Percentiles rank a stretch among this genome's conserved stretches.
Conservation (phyloP, 228 moss, liverwort and hornwort genomes). For the Sphagnum fallax region DNA sequence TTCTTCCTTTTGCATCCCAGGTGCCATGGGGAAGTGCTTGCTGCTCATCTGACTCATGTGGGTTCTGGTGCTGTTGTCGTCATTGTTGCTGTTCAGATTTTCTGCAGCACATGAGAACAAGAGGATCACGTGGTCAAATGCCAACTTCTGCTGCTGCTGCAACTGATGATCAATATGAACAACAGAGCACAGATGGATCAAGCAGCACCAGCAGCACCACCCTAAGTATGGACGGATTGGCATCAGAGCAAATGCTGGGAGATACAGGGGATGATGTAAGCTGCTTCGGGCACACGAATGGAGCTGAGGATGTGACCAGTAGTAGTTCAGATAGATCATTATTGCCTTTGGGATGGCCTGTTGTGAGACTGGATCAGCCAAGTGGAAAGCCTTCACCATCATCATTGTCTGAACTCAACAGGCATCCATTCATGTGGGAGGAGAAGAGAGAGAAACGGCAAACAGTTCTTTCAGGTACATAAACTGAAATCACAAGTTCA, state of each 20-base stretch:
- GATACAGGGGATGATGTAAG: slow-evolving; percentile 71
- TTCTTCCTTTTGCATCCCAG: too few relatives aligned
- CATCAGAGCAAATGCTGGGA: slow-evolving; percentile 65
- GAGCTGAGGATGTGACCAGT: slow-evolving; percentile 55
- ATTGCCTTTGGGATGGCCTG: slow-evolving; percentile 84
- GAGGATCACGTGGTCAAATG: too few relatives aligned
- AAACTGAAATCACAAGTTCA: neutral
- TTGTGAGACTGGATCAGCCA: slow-evolving; percentile 49
- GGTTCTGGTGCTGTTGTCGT: too few relatives aligned
- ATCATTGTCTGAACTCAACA: slow-evolving; percentile 48
- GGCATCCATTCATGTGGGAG: slow-evolving; percentile 91
- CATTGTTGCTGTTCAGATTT: too few relatives aligned
- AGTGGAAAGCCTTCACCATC: slow-evolving; percentile 45
- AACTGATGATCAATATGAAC: slow-evolving; percentile 53
- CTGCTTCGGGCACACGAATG: slow-evolving; percentile 63
- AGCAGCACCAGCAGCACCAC: slow-evolving; percentile 71
- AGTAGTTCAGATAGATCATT: slow-evolving; percentile 74
- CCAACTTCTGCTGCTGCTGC: neutral
- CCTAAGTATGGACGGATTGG: slow-evolving; percentile 64
- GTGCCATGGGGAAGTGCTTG: too few relatives aligned
- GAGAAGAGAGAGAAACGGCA: slow-evolving; percentile 94
- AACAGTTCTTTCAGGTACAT: slow-evolving; percentile 83
- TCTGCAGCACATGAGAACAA: too few relatives aligned
- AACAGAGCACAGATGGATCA: slow-evolving; percentile 64
- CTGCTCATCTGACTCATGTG: too few relatives aligned